Percentiles rank a stretch among this genome's conserved stretches.
These are phyloP conservation scores for Caloboletus firmus DNA, from an alignment of 1,284 basidiomycete species.

Conservation along the genomic window DNA sequence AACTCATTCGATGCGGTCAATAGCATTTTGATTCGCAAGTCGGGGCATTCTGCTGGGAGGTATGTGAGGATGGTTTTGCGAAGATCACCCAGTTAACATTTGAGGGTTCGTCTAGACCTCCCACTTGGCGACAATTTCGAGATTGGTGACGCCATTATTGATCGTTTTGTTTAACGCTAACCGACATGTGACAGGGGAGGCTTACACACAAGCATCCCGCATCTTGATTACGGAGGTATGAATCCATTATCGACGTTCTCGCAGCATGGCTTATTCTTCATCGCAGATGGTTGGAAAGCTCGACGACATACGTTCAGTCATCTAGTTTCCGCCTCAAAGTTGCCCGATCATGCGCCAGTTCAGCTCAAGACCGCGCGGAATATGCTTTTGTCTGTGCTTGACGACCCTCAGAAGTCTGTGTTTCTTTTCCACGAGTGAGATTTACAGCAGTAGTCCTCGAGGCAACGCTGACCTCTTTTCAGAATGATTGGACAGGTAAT, in stretches of 20 bases:
- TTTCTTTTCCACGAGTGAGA: slow-evolving; percentile 3
- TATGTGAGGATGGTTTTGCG: neutral
- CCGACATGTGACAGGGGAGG: slow-evolving; percentile 2
- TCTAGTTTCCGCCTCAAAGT: slow-evolving; percentile 6
- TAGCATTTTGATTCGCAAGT: slow-evolving; percentile 4
- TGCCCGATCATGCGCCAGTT: slow-evolving; percentile 6
- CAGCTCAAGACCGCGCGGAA: slow-evolving; percentile 1
- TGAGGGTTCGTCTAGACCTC: neutral
- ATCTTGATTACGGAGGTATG: slow-evolving; percentile 9
- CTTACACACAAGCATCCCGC: slow-evolving; percentile 4
- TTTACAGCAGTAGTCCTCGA: neutral
- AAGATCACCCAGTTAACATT: neutral
- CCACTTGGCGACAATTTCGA: slow-evolving; percentile 2
- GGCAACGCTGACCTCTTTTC: neutral
- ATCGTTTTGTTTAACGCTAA: neutral
- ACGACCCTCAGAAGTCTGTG: slow-evolving; percentile 1
- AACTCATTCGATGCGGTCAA: slow-evolving; percentile 11
- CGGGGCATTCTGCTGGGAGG: slow-evolving; percentile 6
- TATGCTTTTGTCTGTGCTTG: slow-evolving; percentile 2
- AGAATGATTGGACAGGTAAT: slow-evolving; percentile 11
- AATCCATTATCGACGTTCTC: neutral
- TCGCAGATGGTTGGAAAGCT: slow-evolving; percentile 6
- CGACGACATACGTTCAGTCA: slow-evolving; percentile 4
- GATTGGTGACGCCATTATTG: neutral
- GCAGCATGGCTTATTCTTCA: neutral